Conservation (phyloP, 768 basidiomycete species). For the Cyclocybe aegerita region DNA sequence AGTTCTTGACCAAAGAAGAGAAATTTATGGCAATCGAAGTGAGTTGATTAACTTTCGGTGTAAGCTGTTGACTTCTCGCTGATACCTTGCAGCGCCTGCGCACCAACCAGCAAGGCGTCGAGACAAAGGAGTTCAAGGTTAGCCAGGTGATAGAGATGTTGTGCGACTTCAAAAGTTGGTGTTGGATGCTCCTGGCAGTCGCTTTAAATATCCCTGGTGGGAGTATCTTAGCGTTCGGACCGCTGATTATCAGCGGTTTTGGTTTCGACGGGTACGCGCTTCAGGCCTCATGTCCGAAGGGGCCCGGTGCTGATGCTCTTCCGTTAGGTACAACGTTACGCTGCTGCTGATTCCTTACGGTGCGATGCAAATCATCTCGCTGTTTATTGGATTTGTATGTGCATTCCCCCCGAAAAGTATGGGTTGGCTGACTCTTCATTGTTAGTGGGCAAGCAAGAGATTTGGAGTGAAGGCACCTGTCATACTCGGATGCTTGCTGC, state of each 20-base stretch:
- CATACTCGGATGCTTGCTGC: conserved; percentile 19
- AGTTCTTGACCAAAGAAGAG: conserved; percentile 27
- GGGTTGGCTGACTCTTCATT: not conserved
- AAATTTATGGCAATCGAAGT: conserved; percentile 33
- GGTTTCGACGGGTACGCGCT: conserved; percentile 28
- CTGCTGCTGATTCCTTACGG: conserved; percentile 30
- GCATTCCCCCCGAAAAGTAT: not conserved
- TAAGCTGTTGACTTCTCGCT: not conserved
- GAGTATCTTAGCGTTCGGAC: conserved; percentile 27
- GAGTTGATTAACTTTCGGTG: not conserved
- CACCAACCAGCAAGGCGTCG: conserved; percentile 34
- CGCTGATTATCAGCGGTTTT: conserved; percentile 30
- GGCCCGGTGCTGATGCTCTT: not conserved
- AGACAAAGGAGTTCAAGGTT: conserved; percentile 30
- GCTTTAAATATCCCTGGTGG: conserved; percentile 22
- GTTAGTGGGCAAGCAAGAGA: conserved; percentile 24
- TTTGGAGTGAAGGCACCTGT: conserved; percentile 25
- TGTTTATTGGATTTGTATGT: conserved; percentile 28
- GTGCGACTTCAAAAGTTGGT: conserved; percentile 33
- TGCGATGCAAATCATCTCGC: conserved; percentile 22
- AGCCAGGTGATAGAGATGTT: conserved; percentile 30
- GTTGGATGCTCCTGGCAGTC: conserved; percentile 28
- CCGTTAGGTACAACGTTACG: conserved; percentile 28
- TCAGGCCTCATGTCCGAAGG: not conserved
- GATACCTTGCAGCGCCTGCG: conserved; percentile 22